Base-by-base conservation (phyloP, 768 basidiomycete species). In the Rhodotorula paludigena region DNA sequence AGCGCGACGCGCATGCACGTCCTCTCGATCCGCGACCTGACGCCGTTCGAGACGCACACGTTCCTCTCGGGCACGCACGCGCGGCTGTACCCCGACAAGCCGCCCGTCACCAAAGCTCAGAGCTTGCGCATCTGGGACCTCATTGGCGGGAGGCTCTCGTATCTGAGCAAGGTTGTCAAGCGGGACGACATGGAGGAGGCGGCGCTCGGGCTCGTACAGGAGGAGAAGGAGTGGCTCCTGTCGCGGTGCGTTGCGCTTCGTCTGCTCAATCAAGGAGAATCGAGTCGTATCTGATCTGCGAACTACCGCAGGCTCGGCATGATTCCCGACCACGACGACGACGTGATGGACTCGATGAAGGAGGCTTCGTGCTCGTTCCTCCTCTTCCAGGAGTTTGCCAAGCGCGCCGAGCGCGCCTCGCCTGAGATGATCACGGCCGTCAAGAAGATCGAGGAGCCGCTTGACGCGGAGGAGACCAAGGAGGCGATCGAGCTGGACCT, bases 311-410 rank as follows among this genome's bases (percentile, higher is more conserved):
- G 74, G 6, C 80, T 90, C 55, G 91, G 92, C 64, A 15, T 5
- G 9, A 25, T 21, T 38, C 9, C 10, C 23, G 7, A 89, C 75
- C 86, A 85, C 74, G 89, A 91, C 66, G 77, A 89, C 78, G 87
- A 89, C 74, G 85, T 89, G 64, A 89, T 89, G 90, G 90, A 92
- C 77, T 91, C 91, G 82, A 88, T 88, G 72, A 69, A 72, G 49
- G 60, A 74, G 47, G 70, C 73, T 55, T 74, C 62, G 5, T 69
- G 63, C 52, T 36, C 52, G 20, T 67, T 66, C 53, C 68, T 75
- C 9, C 71, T 76, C 45, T 69, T 75, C 55, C 74, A 76, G 45
- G 73, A 71, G 47, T 60, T 68, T 21, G 69, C 70, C 33, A 33
- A 60, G 5, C 53, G 69, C 25, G 64, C 62, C 33, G 30, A 47